Percentiles rank a stretch among this genome's conserved stretches.
These are phyloP conservation scores for Tricholoma sp. DNA, from an alignment of 768 basidiomycete genomes.

Conservation along the genomic window DNA sequence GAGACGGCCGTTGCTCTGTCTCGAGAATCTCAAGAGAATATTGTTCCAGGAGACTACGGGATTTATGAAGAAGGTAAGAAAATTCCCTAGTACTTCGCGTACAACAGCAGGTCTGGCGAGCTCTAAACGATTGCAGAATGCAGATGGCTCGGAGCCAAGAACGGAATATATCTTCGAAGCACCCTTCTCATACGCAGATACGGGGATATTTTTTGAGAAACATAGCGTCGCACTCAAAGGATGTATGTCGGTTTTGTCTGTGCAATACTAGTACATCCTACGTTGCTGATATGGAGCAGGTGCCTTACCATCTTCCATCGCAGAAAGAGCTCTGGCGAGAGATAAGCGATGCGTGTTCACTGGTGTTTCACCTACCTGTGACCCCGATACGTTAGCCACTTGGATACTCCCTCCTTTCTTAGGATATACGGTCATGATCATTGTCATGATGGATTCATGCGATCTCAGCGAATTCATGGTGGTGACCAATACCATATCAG, in stretches of 20 bases:
- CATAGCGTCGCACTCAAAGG: not conserved
- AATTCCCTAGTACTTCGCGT: not conserved
- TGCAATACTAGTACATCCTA: not conserved
- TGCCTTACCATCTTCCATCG: not conserved
- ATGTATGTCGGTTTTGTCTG: not conserved
- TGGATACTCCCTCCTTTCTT: not conserved
- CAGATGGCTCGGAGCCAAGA: not conserved
- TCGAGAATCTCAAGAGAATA: not conserved
- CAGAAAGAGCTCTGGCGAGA: not conserved
- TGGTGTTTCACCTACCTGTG: not conserved
- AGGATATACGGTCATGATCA: not conserved
- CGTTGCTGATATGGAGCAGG: not conserved
- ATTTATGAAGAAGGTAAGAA: not conserved
- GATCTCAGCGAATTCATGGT: not conserved
- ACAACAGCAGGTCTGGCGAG: not conserved
- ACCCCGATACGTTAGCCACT: not conserved
- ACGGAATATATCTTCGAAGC: not conserved
- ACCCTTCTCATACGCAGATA: not conserved
- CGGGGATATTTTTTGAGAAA: not conserved
- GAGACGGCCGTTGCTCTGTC: not conserved
- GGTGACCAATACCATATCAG: not conserved
- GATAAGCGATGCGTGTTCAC: not conserved
- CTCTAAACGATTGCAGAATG: not conserved
- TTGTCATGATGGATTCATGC: not conserved
- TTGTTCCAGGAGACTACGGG: not conserved